phyloP scores from a whole-genome alignment of 495 filamentous ascomycete species.

The Pseudevernia furfuracea region DNA sequence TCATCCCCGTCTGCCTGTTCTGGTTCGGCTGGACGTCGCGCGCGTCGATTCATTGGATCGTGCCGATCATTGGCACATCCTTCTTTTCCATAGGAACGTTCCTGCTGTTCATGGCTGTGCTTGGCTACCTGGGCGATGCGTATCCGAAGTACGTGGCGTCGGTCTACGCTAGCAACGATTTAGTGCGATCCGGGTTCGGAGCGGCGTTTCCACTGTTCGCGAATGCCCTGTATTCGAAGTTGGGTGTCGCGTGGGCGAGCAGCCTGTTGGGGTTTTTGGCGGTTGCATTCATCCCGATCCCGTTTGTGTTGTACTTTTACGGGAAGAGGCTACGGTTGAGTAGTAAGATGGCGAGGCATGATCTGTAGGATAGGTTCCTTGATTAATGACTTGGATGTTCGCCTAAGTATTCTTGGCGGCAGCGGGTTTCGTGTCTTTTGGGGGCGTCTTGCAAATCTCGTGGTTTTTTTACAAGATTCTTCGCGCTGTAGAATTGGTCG shows the following conservation, averaged over 20 bases:
- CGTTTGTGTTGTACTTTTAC: conserved; percentile 32
- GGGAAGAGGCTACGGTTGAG: not conserved
- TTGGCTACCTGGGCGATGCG: conserved; percentile 36
- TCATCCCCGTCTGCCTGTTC: conserved; percentile 46
- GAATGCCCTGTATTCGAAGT: conserved; percentile 48
- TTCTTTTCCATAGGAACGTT: conserved; percentile 48
- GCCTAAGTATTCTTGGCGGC: too few relatives aligned
- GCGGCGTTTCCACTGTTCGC: conserved; percentile 46
- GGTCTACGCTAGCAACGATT: conserved; percentile 46
- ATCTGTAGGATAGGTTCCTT: not conserved
- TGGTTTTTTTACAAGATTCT: too few relatives aligned
- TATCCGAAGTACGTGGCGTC: conserved; percentile 42
- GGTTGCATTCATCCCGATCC: conserved; percentile 36
- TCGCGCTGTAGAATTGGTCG: too few relatives aligned
- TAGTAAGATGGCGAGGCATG: conserved; percentile 6
- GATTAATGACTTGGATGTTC: too few relatives aligned
- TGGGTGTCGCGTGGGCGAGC: conserved; percentile 57
- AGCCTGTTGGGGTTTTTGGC: conserved; percentile 52
- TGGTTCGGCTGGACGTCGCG: conserved; percentile 52
- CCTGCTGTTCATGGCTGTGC: conserved; percentile 48
- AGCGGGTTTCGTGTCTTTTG: too few relatives aligned
- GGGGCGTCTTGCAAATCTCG: too few relatives aligned
- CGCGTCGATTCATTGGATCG: conserved; percentile 42
- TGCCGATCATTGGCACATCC: conserved; percentile 45
- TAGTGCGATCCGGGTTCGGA: conserved; percentile 41